Evolutionary conservation across 176 grass and related monocot species (phyloP).

Genomic region (Aegilops sharonensis): DNA sequence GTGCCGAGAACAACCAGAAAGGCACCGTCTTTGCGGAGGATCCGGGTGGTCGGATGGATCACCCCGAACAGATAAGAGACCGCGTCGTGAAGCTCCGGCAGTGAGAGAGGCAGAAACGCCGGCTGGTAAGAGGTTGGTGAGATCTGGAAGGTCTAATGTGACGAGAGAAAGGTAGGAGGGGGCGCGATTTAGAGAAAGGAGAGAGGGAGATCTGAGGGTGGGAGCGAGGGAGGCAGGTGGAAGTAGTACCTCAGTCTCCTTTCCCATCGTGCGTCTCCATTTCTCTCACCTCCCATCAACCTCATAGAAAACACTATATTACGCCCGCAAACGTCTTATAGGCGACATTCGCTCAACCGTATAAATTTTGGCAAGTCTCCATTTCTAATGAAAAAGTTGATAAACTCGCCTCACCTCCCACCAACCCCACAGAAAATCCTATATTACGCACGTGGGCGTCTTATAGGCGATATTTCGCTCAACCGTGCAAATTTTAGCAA

Average conservation of each 20-base stretch:
- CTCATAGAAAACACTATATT: no score
- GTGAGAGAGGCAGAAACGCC: conserved; percentile 21
- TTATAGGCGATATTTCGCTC: no score
- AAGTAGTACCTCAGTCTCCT: conserved; percentile 29
- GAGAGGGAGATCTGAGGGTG: conserved; percentile 42
- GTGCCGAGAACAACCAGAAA: conserved; percentile 28
- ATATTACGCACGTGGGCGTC: no score
- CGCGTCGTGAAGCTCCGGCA: conserved; percentile 8
- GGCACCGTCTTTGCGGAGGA: conserved; percentile 39
- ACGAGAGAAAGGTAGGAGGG: conserved; percentile 18
- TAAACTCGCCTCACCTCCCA: no score
- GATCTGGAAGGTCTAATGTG: conserved; percentile 41
- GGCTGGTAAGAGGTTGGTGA: conserved; percentile 25
- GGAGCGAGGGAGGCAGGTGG: not conserved
- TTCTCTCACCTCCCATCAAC: no score
- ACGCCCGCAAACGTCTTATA: no score
- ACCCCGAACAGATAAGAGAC: not conserved
- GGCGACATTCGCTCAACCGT: no score
- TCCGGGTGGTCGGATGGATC: conserved; percentile 25
- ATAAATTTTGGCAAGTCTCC: no score
- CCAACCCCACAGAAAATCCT: no score
- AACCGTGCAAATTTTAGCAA: no score
- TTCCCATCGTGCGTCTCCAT: no score
- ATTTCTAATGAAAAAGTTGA: no score
- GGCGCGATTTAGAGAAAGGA: conserved; percentile 32